Evolutionary conservation across 139 green algal genomes (phyloP), one percentile per base, ranked within the genome.

Genomic region (Monoraphidium neglectum): DNA sequence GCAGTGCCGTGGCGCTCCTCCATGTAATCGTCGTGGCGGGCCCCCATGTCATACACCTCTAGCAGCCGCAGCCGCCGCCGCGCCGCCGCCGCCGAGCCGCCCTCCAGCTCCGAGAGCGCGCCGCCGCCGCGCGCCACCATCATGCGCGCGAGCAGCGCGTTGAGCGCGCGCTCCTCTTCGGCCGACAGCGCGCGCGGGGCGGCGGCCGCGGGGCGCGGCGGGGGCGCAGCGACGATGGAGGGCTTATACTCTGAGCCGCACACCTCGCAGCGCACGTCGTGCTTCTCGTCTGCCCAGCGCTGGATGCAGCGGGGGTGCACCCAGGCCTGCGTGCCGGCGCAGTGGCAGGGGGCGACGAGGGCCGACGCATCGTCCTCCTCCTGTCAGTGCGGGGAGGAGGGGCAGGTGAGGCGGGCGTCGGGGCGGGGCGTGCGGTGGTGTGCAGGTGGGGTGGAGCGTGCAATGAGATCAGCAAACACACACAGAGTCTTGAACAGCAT

Each of bases 241-340:
- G 65, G 65, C 18, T 54, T 28, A 53, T 80, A 80, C 18, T 37
- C n/a, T 30, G 59, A 28, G 8, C 49, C 53, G 30, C 75, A 80
- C 28, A 80, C 51, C n/a, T 80, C 75, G 40, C 75, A 80, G 0
- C 18, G 37, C 18, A 24, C 46, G 68, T 68, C n/a, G 28, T 61
- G 65, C 53, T 80, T 80, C 66, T 80, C 75, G 30, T 80, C 67
- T n/a, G 75, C 21, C 75, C 75, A 80, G 59, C 74, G 74, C 65
- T 80, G 74, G 24, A 80, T 59, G 66, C 75, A 80, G 21, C 63
- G 51, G 51, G 32, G 70, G 66, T 80, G 75, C 43, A 54, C 75
- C 59, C 68, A 63, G 18, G 21, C 37, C 66, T 80, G 75, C 18
- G 65, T 80, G 53, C 75, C 75, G n/a, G 75, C 56, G 54, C 75